Conservation (phyloP, 148 eudicot genomes). For the Rhododendron williamsianum region DNA sequence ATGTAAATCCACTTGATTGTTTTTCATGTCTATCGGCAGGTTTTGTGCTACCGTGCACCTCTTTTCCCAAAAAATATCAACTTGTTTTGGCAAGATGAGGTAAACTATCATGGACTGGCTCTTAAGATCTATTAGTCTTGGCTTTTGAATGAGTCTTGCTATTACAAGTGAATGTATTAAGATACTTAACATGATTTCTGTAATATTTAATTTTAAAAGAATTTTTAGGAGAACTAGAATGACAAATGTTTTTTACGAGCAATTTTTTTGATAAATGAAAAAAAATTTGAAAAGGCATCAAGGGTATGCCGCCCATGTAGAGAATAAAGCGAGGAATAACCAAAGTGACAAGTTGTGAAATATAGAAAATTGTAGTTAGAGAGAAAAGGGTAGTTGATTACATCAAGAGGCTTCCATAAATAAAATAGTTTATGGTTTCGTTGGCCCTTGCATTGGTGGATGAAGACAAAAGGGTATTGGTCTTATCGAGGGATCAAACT, state of each 20-base stretch:
- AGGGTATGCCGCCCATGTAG: no score
- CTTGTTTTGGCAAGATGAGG: constrained; percentile 99
- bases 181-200: no score
- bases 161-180: not conserved
- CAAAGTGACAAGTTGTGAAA: not conserved
- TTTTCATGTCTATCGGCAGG: no score
- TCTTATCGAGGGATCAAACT: no score
- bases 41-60: constrained; percentile 22
- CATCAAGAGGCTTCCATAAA: not conserved
- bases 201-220: no score
- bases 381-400: not conserved
- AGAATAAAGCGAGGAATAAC: no score
- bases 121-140: constrained; percentile 1
- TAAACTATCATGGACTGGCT: constrained; percentile 27
- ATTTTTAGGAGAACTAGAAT: not conserved
- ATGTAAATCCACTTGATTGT: no score
- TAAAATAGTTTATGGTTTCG: not conserved
- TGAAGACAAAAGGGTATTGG: no score
- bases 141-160: not conserved
- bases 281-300: no score
- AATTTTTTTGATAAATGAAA: no score
- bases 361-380: not conserved
- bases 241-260: not conserved
- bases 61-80: constrained; percentile 72
- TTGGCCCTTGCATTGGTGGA: no score